phyloP scores from a whole-genome alignment of 2,329 filamentous ascomycete genomes.

The Ophiostoma populinum region DNA sequence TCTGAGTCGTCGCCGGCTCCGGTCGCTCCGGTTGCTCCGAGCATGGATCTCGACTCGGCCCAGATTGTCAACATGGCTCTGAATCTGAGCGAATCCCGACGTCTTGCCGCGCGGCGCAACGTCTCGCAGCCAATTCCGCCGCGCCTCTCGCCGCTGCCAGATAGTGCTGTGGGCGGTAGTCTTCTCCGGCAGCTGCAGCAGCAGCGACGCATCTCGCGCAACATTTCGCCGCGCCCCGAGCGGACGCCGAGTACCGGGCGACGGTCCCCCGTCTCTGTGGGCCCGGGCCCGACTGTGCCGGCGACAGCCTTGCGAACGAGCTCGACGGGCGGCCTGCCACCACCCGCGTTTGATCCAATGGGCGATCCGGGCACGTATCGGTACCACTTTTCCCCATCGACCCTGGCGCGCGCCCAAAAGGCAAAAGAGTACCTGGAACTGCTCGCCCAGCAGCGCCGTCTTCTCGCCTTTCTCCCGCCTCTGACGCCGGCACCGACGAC shows the following conservation, averaged over 20 bases:
- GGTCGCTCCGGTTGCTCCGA: not conserved
- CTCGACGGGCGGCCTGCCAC: conserved; percentile 29
- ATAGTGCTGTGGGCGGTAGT: conserved; percentile 37
- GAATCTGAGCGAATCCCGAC: conserved; percentile 67
- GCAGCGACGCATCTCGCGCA: conserved; percentile 45
- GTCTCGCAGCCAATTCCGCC: conserved; percentile 33
- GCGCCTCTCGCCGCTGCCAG: conserved; percentile 32
- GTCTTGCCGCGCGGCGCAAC: conserved; percentile 42
- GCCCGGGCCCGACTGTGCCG: not conserved
- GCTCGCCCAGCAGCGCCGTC: conserved; percentile 62
- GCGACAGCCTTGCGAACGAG: conserved; percentile 17
- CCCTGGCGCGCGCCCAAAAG: conserved; percentile 65
- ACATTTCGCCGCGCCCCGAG: conserved; percentile 40
- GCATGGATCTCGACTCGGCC: conserved; percentile 55
- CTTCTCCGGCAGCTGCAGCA: conserved; percentile 55
- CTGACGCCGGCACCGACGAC: conserved; percentile 30
- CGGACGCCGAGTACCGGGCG: conserved; percentile 21
- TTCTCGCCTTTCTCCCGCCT: conserved; percentile 65
- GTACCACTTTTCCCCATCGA: conserved; percentile 61
- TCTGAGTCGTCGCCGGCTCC: not conserved
- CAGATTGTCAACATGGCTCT: conserved; percentile 90
- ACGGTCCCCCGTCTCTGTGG: conserved; percentile 1
- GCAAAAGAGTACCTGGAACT: conserved; percentile 76
- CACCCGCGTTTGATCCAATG: conserved; percentile 15
- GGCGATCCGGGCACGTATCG: conserved; percentile 24